phyloP scores from a whole-genome alignment of 2,329 filamentous ascomycete genomes.

The Ophiostoma himal-ulmi region DNA sequence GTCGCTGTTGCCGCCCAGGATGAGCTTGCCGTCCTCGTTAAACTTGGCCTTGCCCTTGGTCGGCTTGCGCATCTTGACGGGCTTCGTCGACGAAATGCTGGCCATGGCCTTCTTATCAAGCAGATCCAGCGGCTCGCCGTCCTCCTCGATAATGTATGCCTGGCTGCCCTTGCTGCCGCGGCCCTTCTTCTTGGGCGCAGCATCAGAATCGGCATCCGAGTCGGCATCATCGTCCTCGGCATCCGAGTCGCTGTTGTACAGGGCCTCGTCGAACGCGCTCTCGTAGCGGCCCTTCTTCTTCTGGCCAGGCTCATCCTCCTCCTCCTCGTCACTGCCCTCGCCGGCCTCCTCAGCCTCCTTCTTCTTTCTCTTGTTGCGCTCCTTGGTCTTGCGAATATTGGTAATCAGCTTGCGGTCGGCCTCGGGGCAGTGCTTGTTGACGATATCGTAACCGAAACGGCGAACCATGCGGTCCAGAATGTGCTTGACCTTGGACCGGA shows the following conservation, averaged over 20 bases:
- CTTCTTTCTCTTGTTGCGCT: constrained; percentile 86
- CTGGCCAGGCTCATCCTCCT: constrained; percentile 49
- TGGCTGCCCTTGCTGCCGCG: constrained; percentile 55
- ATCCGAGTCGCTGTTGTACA: constrained; percentile 66
- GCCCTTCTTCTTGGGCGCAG: constrained; percentile 37
- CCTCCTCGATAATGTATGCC: constrained; percentile 88
- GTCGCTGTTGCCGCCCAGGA: constrained; percentile 52
- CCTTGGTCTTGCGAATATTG: constrained; percentile 93
- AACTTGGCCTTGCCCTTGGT: constrained; percentile 61
- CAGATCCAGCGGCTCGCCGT: constrained; percentile 90
- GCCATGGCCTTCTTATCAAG: constrained; percentile 83
- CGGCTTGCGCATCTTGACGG: constrained; percentile 56
- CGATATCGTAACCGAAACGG: constrained; percentile 74
- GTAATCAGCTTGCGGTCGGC: constrained; percentile 81
- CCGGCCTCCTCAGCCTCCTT: constrained; percentile 56
- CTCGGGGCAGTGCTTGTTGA: constrained; percentile 78
- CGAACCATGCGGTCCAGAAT: constrained; percentile 92
- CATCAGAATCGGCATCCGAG: constrained; percentile 2
- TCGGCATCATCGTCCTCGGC: constrained; percentile 39
- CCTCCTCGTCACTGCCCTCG: constrained; percentile 40
- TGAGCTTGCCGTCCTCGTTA: constrained; percentile 73
- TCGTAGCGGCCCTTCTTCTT: constrained; percentile 62
- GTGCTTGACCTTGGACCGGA: constrained; percentile 96
- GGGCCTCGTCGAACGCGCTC: constrained; percentile 91
- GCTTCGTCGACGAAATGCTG: constrained; percentile 88